Evolutionary conservation across 352 stramenopile species (phyloP), one percentile per base, ranked within the genome.

Genomic region (Pythium guiyangense): DNA sequence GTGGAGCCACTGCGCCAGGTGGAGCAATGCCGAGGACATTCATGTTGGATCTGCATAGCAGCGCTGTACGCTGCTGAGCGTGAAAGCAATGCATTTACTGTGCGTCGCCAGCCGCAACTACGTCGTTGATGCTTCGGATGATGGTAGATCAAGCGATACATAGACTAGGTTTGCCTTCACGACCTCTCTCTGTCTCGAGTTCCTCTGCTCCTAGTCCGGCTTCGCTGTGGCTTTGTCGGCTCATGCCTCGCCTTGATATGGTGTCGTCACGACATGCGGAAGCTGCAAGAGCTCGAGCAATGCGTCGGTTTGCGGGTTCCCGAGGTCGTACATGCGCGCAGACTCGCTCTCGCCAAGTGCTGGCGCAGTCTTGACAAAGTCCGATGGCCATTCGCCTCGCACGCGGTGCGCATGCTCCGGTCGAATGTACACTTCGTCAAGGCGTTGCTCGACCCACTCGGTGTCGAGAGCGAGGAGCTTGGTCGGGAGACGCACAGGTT

Each of bases 281-380:
- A 97, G 60, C 29, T 79, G 71, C 12, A 97, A 57, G 18, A 91
- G 69, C 17, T 57, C 44, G 50, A 97, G 60, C 15, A 97, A 68
- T 27, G 60, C 51, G 71, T 97, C 89, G 0, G 89, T 97, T 60
- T 97, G 89, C 14, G 86, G 90, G 69, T 96, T 97, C 10, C 89
- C 87, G 10, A 63, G 31, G 18, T 20, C 39, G 29, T 27, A 49
- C 29, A 60, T 39, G 5, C 18, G 3, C n/a, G 22, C 14, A 10
- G 29, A 15, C 18, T 15, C 14, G 31, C 20, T 31, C 49, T 68
- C 37, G 15, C 55, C 59, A 29, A 64, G 54, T 12, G 59, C 35
- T 14, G 62, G 58, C 0, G 63, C 73, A 2, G 60, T 81, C 44
- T 51, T 50, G 4, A 40, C 47, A 50, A 85, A 85, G 6, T 71